These are phyloP conservation scores for Calamus simplicifolius DNA, from an alignment of 176 grass and related monocot species.

Conservation along the genomic window DNA sequence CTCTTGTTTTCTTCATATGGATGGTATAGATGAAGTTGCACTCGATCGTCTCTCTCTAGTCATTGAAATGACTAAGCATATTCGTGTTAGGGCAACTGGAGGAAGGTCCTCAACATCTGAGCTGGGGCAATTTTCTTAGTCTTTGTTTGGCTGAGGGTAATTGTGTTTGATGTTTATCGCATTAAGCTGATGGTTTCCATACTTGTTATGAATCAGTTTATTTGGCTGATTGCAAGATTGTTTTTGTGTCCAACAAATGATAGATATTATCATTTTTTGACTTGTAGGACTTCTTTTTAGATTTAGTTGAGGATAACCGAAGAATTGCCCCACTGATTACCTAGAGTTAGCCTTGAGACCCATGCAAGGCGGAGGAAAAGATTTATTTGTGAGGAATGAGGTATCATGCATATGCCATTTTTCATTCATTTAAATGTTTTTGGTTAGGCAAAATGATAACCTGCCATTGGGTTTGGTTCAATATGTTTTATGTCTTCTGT, in stretches of 20 bases:
- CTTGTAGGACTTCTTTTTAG: conserved; percentile 65
- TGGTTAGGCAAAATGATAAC: background rate
- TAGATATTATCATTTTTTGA: background rate
- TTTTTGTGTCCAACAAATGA: background rate
- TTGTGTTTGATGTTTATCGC: background rate
- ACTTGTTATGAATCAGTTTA: background rate
- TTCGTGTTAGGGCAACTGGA: conserved; percentile 60
- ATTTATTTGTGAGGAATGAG: conserved; percentile 67
- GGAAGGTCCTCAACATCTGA: conserved; percentile 48
- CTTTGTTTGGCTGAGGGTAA: conserved; percentile 77
- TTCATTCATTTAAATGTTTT: background rate
- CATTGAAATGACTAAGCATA: conserved; percentile 86
- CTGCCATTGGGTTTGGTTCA: too few species aligned
- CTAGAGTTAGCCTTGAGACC: conserved; percentile 65
- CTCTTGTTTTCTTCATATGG: conserved; percentile 40
- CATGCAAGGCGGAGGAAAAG: conserved; percentile 51
- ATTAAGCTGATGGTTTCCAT: too few species aligned
- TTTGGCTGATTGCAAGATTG: background rate
- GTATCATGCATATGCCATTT: conserved; percentile 29
- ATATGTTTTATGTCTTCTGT: background rate
- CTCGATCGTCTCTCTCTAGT: conserved; percentile 75
- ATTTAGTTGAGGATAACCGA: conserved; percentile 53
- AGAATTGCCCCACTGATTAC: conserved; percentile 72
- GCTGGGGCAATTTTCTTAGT: conserved; percentile 68
- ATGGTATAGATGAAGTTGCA: conserved; percentile 70